phyloP scores from a whole-genome alignment of 108 stramenopile species.

The Cyclotella atomus region DNA sequence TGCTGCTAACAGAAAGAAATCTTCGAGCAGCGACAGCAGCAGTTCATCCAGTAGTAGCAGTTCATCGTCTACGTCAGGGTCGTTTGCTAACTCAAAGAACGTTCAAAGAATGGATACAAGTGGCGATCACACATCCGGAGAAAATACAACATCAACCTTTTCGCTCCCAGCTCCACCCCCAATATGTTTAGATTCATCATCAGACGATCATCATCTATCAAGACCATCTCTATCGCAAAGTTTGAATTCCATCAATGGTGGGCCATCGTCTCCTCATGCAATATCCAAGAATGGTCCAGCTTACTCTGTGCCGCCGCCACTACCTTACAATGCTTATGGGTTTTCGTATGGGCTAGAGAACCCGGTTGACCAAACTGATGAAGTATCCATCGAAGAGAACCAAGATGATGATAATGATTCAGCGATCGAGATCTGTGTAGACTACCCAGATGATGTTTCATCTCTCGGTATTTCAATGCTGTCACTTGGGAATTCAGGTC shows the following conservation, averaged over 20 bases:
- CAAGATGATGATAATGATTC: slow-evolving; percentile 10
- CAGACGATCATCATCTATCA: slow-evolving; percentile 1
- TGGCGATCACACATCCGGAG: slow-evolving; percentile 5
- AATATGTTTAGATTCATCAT: background rate
- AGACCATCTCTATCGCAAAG: background rate
- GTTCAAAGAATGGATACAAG: background rate
- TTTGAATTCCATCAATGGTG: background rate
- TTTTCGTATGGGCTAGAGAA: background rate
- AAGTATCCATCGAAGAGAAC: background rate
- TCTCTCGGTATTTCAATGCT: slow-evolving; percentile 32
- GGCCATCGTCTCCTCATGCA: background rate
- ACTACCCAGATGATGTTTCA: slow-evolving; percentile 38
- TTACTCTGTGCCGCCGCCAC: background rate
- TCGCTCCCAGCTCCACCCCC: slow-evolving; percentile 31
- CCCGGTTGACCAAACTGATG: background rate
- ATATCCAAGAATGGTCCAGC: background rate
- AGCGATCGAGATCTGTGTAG: slow-evolving; percentile 15
- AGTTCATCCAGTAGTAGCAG: background rate
- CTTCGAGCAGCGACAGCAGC: background rate
- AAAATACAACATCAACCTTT: slow-evolving; percentile 6
- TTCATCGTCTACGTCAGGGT: slow-evolving; percentile 16
- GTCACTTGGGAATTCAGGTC: slow-evolving; percentile 9
- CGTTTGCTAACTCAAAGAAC: background rate
- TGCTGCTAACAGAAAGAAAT: background rate
- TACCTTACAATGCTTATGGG: slow-evolving; percentile 6